Evolutionary conservation across 2,329 filamentous ascomycete genomes (phyloP).

Genomic region (Colletotrichum neosansevieriae): DNA sequence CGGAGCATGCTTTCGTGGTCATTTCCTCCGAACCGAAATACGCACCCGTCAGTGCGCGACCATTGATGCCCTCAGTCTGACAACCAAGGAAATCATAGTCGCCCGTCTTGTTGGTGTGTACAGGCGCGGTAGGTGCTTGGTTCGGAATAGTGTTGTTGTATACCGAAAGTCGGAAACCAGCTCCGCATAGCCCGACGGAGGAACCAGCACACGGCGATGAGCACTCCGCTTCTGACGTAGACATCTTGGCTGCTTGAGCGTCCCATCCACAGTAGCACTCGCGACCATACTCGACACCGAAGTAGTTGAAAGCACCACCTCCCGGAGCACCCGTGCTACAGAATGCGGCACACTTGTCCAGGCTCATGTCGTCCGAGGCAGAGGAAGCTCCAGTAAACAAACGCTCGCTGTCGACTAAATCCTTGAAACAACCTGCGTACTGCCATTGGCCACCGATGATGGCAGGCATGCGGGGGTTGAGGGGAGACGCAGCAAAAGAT

Average conservation of each 20-base stretch:
- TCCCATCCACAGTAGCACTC: slow-evolving; percentile 44
- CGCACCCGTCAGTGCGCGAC: slow-evolving; percentile 40
- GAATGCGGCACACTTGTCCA: slow-evolving; percentile 44
- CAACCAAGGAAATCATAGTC: slow-evolving; percentile 43
- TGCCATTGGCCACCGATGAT: slow-evolving; percentile 40
- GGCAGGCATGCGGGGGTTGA: slow-evolving; percentile 39
- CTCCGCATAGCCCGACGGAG: slow-evolving; percentile 36
- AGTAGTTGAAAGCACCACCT: slow-evolving; percentile 43
- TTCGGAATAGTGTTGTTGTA: slow-evolving; percentile 42
- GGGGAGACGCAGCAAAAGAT: slow-evolving; percentile 27
- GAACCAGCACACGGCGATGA: slow-evolving; percentile 37
- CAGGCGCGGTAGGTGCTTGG: slow-evolving; percentile 32
- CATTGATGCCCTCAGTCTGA: slow-evolving; percentile 41
- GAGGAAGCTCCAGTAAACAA: slow-evolving; percentile 34
- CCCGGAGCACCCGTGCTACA: slow-evolving; percentile 41
- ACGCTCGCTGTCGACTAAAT: slow-evolving; percentile 41
- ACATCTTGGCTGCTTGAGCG: slow-evolving; percentile 34
- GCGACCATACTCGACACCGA: slow-evolving; percentile 44
- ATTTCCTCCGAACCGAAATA: slow-evolving; percentile 43
- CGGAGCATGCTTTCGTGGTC: slow-evolving; percentile 44
- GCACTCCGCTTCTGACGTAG: slow-evolving; percentile 42
- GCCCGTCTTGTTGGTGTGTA: slow-evolving; percentile 37
- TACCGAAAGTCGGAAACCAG: slow-evolving; percentile 42
- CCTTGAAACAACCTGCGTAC: slow-evolving; percentile 44
- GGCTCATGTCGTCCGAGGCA: slow-evolving; percentile 42